phyloP scores from a whole-genome alignment of 805 yeast species.

The Debaryomyces maramus region DNA sequence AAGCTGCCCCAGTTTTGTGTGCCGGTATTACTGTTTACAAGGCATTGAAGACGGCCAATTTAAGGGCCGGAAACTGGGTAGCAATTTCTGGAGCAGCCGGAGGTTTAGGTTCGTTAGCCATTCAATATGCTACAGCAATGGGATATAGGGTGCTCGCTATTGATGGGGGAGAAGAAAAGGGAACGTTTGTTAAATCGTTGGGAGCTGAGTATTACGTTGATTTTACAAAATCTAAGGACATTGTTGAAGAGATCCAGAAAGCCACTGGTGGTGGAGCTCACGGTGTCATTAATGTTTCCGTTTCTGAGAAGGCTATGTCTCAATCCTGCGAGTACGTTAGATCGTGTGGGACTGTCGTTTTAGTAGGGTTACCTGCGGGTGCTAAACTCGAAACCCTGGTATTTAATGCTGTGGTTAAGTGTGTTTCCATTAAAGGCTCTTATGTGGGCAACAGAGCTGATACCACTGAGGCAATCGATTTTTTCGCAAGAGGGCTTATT shows the following conservation, averaged over 20 bases:
- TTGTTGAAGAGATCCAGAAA: conserved; percentile 53
- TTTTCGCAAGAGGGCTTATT: conserved; percentile 70
- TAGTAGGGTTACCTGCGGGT: conserved; percentile 77
- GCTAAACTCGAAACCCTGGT: conserved; percentile 71
- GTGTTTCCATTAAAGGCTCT: conserved; percentile 73
- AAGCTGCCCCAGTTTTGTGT: conserved; percentile 79
- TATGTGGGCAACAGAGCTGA: conserved; percentile 90
- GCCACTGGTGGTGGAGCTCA: conserved; percentile 75
- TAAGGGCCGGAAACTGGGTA: conserved; percentile 72
- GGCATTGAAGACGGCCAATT: conserved; percentile 78
- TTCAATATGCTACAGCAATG: conserved; percentile 77
- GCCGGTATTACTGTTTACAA: conserved; percentile 92
- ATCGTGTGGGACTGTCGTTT: conserved; percentile 33
- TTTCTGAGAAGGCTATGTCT: conserved; percentile 64
- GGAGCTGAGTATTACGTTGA: conserved; percentile 69
- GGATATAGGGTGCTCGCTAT: conserved; percentile 71
- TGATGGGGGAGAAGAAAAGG: conserved; percentile 69
- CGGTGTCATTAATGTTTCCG: conserved; percentile 75
- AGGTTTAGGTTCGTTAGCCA: conserved; percentile 73
- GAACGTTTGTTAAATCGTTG: conserved; percentile 49
- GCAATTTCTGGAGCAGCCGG: conserved; percentile 80
- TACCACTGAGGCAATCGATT: conserved; percentile 76
- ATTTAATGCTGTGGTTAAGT: conserved; percentile 71
- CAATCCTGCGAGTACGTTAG: conserved; percentile 53
- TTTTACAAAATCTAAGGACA: conserved; percentile 54